Evolutionary conservation across 2,329 filamentous ascomycete species (phyloP).

Genomic region (Apiospora pterosperma): DNA sequence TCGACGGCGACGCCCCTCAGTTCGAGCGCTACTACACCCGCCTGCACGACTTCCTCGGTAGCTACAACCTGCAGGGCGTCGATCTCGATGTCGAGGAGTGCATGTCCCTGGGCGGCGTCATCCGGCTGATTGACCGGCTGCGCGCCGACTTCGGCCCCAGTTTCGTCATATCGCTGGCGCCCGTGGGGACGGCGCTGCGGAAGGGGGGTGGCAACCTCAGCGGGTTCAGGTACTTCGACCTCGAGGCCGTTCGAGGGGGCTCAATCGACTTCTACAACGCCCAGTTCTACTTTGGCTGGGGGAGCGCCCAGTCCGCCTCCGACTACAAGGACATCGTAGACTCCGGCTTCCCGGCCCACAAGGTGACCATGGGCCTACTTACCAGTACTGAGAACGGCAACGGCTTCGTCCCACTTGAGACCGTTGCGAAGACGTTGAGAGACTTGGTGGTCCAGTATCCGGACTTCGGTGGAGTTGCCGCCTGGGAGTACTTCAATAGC

Average conservation of each 20-base stretch:
- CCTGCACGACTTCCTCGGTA: too few species aligned
- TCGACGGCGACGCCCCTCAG: too few species aligned
- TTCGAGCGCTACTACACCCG: too few species aligned
- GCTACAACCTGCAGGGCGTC: too few species aligned
- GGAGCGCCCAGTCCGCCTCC: constrained; percentile 51
- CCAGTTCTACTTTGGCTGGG: constrained; percentile 85
- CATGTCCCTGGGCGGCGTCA: constrained; percentile 61
- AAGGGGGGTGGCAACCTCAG: constrained; percentile 61
- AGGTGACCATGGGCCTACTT: constrained; percentile 70
- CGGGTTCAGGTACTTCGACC: constrained; percentile 69
- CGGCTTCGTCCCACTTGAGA: constrained; percentile 59
- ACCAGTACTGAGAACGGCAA: constrained; percentile 70
- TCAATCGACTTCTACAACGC: constrained; percentile 77
- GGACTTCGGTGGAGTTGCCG: constrained; percentile 75
- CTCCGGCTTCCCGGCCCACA: constrained; percentile 62
- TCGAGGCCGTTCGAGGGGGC: constrained; percentile 60
- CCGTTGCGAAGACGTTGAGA: constrained; percentile 54
- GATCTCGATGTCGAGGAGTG: constrained; percentile 75
- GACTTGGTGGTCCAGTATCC: constrained; percentile 55
- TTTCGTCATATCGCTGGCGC: constrained; percentile 77
- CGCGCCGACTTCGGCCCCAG: constrained; percentile 60
- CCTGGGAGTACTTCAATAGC: constrained; percentile 83
- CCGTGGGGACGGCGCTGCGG: constrained; percentile 68
- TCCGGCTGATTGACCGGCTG: constrained; percentile 61
- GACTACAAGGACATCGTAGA: constrained; percentile 43